Evolutionary conservation across 2,329 filamentous ascomycete genomes (phyloP).

Genomic region (Pseudogymnoascus sp.): DNA sequence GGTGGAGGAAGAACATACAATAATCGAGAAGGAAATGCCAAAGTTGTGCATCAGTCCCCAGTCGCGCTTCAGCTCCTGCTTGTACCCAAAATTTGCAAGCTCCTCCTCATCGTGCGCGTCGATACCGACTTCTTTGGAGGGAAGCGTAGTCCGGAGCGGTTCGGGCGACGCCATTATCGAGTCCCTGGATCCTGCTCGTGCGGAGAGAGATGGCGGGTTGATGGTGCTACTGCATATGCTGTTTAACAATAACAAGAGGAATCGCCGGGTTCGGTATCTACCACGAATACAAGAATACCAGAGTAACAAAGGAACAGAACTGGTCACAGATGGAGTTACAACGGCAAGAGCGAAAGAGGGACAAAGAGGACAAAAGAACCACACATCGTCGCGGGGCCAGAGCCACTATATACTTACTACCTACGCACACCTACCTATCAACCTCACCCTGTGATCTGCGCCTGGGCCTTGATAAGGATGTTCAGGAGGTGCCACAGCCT

Average conservation of each 20-base stretch:
- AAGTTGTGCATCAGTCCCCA: conserved; percentile 54
- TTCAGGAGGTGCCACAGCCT: background rate
- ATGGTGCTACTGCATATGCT: background rate
- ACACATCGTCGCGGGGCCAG: background rate
- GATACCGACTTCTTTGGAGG: background rate
- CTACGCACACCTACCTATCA: background rate
- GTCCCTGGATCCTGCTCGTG: background rate
- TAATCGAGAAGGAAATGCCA: conserved; percentile 54
- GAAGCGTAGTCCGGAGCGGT: background rate
- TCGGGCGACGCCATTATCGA: background rate
- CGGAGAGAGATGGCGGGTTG: background rate
- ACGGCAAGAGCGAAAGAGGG: background rate
- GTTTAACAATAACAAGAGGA: background rate
- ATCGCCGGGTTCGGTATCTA: background rate
- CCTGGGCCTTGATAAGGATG: background rate
- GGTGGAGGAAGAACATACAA: conserved; percentile 33
- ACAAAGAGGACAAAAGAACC: background rate
- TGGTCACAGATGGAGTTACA: background rate
- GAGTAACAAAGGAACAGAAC: background rate
- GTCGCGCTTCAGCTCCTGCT: conserved; percentile 49
- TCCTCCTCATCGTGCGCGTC: conserved; percentile 38
- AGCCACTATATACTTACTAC: background rate
- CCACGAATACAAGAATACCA: background rate
- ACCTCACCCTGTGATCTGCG: background rate
- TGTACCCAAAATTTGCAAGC: conserved; percentile 50